A percentile compares a stretch with the other conserved stretches of the same genome.
These are phyloP conservation scores for Tylopilus sp. DNA, from an alignment of 768 basidiomycete species.

Conservation along the genomic window DNA sequence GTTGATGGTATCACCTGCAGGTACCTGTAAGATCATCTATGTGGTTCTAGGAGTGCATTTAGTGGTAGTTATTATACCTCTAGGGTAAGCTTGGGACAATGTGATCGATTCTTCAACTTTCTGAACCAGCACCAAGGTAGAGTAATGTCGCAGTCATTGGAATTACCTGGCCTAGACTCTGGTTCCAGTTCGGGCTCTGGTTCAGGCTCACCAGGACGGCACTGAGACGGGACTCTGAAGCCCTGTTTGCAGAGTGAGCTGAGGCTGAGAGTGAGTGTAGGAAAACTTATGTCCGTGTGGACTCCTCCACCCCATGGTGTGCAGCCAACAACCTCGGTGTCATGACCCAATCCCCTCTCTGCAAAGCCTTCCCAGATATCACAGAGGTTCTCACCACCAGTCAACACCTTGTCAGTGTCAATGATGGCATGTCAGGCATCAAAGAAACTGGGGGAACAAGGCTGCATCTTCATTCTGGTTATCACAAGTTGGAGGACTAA, in stretches of 20 bases:
- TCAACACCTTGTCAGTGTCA: conserved; percentile 85
- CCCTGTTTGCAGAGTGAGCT: conserved; percentile 33
- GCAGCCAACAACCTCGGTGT: conserved; percentile 68
- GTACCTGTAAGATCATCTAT: conserved; percentile 7
- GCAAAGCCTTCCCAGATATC: conserved; percentile 84
- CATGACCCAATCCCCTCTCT: conserved; percentile 72
- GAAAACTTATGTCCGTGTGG: conserved; percentile 53
- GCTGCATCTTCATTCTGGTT: conserved; percentile 93
- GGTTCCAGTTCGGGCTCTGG: conserved; percentile 30
- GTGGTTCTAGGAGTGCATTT: conserved; percentile 9
- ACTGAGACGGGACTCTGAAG: conserved; percentile 38
- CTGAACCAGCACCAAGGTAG: conserved; percentile 27
- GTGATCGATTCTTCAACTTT: conserved; percentile 16
- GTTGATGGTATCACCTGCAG: conserved; percentile 16
- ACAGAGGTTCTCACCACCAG: conserved; percentile 92
- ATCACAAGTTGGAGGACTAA: conserved; percentile 80
- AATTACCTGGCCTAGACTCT: conserved; percentile 31
- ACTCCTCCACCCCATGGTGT: conserved; percentile 95
- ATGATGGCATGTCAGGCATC: conserved; percentile 88
- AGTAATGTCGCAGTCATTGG: conserved; percentile 26
- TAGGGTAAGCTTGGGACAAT: conserved; percentile 22
- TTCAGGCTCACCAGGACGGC: conserved; percentile 25
- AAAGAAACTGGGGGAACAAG: conserved; percentile 88
- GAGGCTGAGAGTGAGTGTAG: background rate
- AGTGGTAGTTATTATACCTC: conserved; percentile 23